A percentile compares a stretch with the other conserved stretches of the same genome.
These are phyloP conservation scores for Beauveria caledonica DNA, from an alignment of 2,329 filamentous ascomycete genomes.

Conservation along the genomic window DNA sequence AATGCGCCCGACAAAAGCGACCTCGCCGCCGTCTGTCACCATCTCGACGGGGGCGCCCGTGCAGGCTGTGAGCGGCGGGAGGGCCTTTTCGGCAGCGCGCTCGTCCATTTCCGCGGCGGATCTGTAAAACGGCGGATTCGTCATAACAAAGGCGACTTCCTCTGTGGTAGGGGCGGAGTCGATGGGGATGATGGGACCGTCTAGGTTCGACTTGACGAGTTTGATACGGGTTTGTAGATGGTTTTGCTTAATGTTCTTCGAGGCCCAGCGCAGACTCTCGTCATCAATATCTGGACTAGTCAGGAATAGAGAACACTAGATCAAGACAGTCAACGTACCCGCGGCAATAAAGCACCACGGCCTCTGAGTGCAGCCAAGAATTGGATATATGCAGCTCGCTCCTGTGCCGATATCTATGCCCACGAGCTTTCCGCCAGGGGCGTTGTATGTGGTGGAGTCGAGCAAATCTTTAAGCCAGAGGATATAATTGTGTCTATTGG, in stretches of 20 bases:
- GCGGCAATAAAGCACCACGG: slow-evolving; percentile 69
- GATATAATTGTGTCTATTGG: slow-evolving; percentile 77
- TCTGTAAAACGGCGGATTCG: slow-evolving; percentile 91
- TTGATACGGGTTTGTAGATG: slow-evolving; percentile 54
- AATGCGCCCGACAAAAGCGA: slow-evolving; percentile 64
- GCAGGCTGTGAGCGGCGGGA: slow-evolving; percentile 60
- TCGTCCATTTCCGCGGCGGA: slow-evolving; percentile 59
- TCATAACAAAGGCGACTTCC: slow-evolving; percentile 74
- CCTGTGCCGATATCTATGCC: slow-evolving; percentile 88
- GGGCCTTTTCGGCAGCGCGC: slow-evolving; percentile 57
- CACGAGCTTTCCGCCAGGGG: slow-evolving; percentile 40
- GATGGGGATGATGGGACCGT: slow-evolving; percentile 55
- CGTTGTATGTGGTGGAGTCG: slow-evolving; percentile 56
- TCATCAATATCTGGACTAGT: slow-evolving; percentile 59
- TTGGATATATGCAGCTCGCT: slow-evolving; percentile 82
- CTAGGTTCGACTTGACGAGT: slow-evolving; percentile 45
- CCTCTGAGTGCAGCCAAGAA: slow-evolving; percentile 65
- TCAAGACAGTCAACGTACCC: slow-evolving; percentile 20
- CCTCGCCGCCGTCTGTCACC: slow-evolving; percentile 72
- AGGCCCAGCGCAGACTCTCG: slow-evolving; percentile 58
- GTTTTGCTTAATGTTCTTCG: slow-evolving; percentile 60
- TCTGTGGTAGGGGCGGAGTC: slow-evolving; percentile 38
- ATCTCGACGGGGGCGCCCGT: slow-evolving; percentile 79
- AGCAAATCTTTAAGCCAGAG: slow-evolving; percentile 79
- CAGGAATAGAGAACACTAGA: background rate